Evolutionary conservation across 2,329 filamentous ascomycete species (phyloP).

Genomic region (Aureobasidium sp.): DNA sequence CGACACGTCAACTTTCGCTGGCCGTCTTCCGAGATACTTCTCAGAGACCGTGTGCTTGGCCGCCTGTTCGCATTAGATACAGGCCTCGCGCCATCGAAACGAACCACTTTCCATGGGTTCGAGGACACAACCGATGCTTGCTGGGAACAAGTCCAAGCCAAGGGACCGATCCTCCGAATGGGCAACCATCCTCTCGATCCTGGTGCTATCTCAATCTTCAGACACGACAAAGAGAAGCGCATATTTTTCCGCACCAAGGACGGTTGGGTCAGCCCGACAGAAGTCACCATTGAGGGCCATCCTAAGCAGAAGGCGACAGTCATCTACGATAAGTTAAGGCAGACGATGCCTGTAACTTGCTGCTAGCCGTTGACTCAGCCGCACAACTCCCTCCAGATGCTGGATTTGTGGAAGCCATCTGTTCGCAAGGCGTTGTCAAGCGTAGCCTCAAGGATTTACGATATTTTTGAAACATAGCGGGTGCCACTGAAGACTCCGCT

Average conservation of each 20-base stretch:
- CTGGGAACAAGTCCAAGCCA: background rate
- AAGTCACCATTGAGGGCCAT: constrained; percentile 9
- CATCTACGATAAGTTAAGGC: background rate
- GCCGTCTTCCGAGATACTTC: constrained; percentile 48
- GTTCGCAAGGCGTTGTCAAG: too few species aligned
- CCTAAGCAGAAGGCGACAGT: constrained; percentile 1
- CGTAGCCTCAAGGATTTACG: too few species aligned
- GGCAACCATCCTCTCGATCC: background rate
- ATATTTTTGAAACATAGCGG: too few species aligned
- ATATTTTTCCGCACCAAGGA: constrained; percentile 6
- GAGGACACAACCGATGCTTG: constrained; percentile 8
- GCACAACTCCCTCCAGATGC: too few species aligned
- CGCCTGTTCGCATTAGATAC: constrained; percentile 55
- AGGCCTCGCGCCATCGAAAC: background rate
- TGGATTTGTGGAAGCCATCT: background rate
- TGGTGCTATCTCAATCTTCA: background rate
- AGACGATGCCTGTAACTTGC: background rate
- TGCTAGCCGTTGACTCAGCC: background rate
- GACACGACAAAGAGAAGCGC: background rate
- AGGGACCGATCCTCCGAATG: background rate
- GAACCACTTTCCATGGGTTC: constrained; percentile 9
- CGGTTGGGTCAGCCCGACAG: constrained; percentile 1
- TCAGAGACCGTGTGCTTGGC: constrained; percentile 55
- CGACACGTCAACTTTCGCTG: constrained; percentile 57
- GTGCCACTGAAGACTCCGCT: too few species aligned